Conservation (phyloP, 2,329 filamentous ascomycete species). For the Fusarium veterinarium region DNA sequence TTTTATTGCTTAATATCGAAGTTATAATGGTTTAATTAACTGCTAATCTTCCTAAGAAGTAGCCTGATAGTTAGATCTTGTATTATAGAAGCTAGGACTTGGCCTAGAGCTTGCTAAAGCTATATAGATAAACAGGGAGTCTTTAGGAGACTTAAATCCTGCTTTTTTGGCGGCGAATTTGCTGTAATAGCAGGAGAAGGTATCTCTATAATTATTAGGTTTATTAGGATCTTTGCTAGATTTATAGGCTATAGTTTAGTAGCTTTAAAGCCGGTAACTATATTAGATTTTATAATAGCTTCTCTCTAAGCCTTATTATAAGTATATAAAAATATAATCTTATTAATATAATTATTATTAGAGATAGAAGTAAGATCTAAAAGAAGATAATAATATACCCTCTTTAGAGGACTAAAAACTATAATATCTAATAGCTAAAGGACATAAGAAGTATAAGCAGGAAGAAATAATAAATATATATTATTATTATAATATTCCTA, state of each 20-base stretch:
- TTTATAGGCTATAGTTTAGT: not conserved
- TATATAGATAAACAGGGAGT: not conserved
- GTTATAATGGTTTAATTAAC: not conserved
- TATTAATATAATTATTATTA: not conserved
- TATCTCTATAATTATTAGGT: not conserved
- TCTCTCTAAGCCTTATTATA: not conserved
- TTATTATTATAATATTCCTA: not conserved
- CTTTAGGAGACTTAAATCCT: not conserved
- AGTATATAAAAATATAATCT: not conserved
- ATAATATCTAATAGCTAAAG: not conserved
- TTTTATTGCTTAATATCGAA: accelerated
- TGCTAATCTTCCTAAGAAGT: not conserved
- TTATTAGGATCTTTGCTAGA: not conserved
- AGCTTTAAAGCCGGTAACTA: accelerated
- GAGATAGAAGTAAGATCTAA: not conserved
- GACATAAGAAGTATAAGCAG: not conserved
- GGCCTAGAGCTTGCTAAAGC: not conserved
- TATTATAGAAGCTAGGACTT: not conserved
- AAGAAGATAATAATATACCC: not conserved
- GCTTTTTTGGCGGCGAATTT: not conserved
- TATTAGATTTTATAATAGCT: not conserved
- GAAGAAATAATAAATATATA: not conserved
- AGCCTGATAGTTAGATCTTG: not conserved
- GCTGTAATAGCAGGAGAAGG: not conserved
- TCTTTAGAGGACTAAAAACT: not conserved